These are phyloP conservation scores for Alternaria ethzedia DNA, from an alignment of 2,329 filamentous ascomycete species.

Conservation along the genomic window DNA sequence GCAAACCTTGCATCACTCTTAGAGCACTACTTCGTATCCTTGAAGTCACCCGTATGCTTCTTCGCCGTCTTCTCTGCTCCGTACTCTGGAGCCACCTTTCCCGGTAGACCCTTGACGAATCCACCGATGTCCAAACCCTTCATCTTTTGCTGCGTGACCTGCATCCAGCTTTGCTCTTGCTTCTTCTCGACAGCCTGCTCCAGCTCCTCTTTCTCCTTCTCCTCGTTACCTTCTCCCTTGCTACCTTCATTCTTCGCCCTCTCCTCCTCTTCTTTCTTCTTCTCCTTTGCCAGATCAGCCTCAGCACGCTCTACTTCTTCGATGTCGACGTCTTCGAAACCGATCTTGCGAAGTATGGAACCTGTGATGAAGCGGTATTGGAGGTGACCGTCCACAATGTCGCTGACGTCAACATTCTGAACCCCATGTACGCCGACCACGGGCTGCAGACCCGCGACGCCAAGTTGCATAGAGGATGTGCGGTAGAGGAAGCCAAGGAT, in stretches of 20 bases:
- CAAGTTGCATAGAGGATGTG: conserved; percentile 79
- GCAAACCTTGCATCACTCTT: not conserved
- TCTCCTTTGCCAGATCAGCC: conserved; percentile 51
- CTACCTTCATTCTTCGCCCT: conserved; percentile 38
- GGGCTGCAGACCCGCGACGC: conserved; percentile 81
- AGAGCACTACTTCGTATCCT: not conserved
- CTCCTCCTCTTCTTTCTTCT: conserved; percentile 50
- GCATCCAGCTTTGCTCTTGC: conserved; percentile 53
- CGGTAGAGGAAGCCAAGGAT: conserved; percentile 88
- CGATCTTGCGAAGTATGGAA: conserved; percentile 58
- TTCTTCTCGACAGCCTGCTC: conserved; percentile 53
- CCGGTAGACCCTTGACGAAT: conserved; percentile 6
- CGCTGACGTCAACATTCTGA: conserved; percentile 61
- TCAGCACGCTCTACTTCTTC: conserved; percentile 56
- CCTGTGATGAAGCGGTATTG: conserved; percentile 60
- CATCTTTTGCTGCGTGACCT: conserved; percentile 53
- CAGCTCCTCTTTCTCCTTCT: conserved; percentile 47
- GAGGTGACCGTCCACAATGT: conserved; percentile 59
- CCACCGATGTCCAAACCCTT: conserved; percentile 29
- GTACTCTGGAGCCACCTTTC: not conserved
- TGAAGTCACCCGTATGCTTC: not conserved
- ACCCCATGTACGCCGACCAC: conserved; percentile 72
- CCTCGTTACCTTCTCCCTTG: conserved; percentile 24
- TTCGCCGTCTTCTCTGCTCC: not conserved
- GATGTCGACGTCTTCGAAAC: conserved; percentile 59